A percentile compares a stretch with the other conserved stretches of the same genome.
These are phyloP conservation scores for Rhizophora apiculata DNA, from an alignment of 345 rosid species.

Conservation along the genomic window DNA sequence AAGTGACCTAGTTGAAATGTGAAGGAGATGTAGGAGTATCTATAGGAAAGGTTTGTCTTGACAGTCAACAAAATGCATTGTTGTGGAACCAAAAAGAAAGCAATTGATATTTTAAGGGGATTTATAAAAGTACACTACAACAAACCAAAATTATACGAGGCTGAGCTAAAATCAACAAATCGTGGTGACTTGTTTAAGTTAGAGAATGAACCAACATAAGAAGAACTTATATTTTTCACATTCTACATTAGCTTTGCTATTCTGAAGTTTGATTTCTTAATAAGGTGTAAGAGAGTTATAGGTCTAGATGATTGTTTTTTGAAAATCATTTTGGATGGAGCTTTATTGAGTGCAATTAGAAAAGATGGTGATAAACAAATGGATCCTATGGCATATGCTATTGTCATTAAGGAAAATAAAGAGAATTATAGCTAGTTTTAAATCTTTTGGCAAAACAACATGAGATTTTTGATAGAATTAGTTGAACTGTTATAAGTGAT, in stretches of 20 bases:
- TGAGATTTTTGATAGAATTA: neutral
- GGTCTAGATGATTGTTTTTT: neutral
- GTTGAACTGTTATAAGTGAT: neutral
- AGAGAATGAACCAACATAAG: too few species aligned
- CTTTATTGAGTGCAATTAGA: neutral
- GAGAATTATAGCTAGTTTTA: neutral
- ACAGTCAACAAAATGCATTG: too few species aligned
- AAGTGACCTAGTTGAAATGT: neutral
- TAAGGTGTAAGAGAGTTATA: neutral
- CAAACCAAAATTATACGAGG: too few species aligned
- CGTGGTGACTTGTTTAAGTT: too few species aligned
- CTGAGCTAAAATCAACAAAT: too few species aligned
- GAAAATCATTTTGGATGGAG: neutral
- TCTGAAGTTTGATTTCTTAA: neutral
- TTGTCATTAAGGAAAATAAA: neutral
- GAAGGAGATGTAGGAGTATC: neutral
- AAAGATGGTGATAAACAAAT: neutral
- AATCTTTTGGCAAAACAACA: neutral
- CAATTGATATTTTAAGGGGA: too few species aligned
- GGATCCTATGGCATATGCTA: neutral
- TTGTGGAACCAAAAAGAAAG: too few species aligned
- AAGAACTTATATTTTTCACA: neutral
- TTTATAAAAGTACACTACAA: too few species aligned
- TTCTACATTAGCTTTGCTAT: neutral
- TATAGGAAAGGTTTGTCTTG: neutral